Base-by-base conservation (phyloP, 2,329 filamentous ascomycete genomes). In the Talaromyces islandicus region DNA sequence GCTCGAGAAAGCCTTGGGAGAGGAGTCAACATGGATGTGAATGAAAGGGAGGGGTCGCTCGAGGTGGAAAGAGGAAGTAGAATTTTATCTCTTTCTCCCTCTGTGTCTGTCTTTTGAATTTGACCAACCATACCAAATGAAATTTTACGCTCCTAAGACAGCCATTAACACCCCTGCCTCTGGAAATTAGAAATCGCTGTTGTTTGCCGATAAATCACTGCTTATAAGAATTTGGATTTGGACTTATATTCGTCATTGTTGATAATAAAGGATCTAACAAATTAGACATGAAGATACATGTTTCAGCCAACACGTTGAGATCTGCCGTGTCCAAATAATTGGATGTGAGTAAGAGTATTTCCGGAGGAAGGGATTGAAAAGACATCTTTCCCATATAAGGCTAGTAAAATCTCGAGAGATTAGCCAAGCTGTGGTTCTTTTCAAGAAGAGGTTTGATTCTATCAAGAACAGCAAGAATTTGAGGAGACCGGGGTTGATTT, bases 111-210 rank as follows among this genome's bases (percentile, higher is more conserved):
- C n/a, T n/a, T n/a, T n/a, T n/a, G n/a, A n/a, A n/a, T n/a, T n/a
- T n/a, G n/a, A n/a, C n/a, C n/a, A n/a, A n/a, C n/a, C n/a, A n/a
- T n/a, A n/a, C n/a, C n/a, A n/a, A n/a, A n/a, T n/a, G n/a, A n/a
- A n/a, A n/a, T n/a, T n/a, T n/a, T n/a, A n/a, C n/a, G n/a, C n/a
- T n/a, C n/a, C 11, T 32, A 54, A 58, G 46, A 24, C 27, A 24
- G 10, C n/a, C 35, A 54, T 46, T 14, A 24, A 54, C 25, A 58
- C 57, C 17, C 35, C 57, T n/a, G 50, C 35, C 30, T 54, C 46
- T 12, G 54, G 35, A 35, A 58, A 54, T 58, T 58, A 25, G 50
- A 58, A 46, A 46, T 35, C 24, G 51, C 50, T 46, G 32, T 46
- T 1, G 48, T 21, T 43, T 43, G 32, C 10, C 50, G 10, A 54